Evolutionary conservation across 352 stramenopile genomes (phyloP), one percentile per base, ranked within the genome.

Genomic region (Aphanomyces cochlioides): DNA sequence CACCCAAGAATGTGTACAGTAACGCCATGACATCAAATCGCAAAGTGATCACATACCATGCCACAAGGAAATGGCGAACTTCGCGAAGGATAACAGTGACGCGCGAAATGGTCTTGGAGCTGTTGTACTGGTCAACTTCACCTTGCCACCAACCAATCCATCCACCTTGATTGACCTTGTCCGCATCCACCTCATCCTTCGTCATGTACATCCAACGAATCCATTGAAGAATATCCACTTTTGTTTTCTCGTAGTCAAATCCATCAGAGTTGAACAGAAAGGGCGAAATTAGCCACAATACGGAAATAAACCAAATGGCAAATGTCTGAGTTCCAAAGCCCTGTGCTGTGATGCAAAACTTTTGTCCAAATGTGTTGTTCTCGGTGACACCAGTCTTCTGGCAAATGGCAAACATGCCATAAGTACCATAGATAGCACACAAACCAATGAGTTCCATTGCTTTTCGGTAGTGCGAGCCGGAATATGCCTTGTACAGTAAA

Each of bases 261-360:
- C 84, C 84, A 36, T 92, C 84, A 72, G 81, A 84, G 75, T 92
- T 92, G 74, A 92, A 92, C n/a, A 92, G 73, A 76, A 89, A 92
- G 7, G 84, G 84, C 38, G 77, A 75, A 5, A 89, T 61, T 17
- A 89, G 73, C 83, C 82, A 92, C 36, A 89, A 56, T 40, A 90
- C 77, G 12, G 82, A 81, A 63, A 92, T 92, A 71, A 90, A 88
- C 83, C 83, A 92, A 67, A 92, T 79, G 4, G 84, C 84, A 72
- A 92, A 92, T 60, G 84, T 90, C 68, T 90, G 83, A 56, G 88
- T 82, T 64, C 84, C 83, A 61, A 85, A 92, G 60, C 79, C 78
- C 67, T 92, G 84, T n/a, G 80, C 66, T 21, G 83, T 90, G 13
- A 84, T 69, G 77, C 79, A 83, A 73, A 85, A 92, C 48, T 90